Base-by-base conservation (phyloP, 306 rosid genomes). In the Abrus pulchellus region DNA sequence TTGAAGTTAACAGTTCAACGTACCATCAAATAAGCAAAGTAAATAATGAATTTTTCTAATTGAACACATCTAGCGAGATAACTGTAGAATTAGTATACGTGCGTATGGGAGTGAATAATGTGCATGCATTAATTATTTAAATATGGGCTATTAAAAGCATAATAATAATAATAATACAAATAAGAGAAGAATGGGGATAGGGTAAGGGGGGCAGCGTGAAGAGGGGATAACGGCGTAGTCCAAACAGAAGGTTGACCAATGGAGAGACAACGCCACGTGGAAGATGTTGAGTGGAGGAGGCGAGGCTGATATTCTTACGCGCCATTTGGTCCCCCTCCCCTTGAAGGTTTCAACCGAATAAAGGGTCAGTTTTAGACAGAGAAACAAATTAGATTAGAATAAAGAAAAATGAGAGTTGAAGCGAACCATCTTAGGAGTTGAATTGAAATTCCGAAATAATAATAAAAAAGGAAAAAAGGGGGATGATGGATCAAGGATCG, bases 321-420 rank as follows among this genome's bases (percentile, higher is more conserved):
- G 82, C 82, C 86, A 74, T 67, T 50, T 66, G 50, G 79, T 82
- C 69, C 70, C 83, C 65, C n/a, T n/a, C 32, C 56, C 72, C 78
- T 86, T 89, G 97, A 91, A 91, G 90, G 76, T 75, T 89, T 91
- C 96, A 90, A 90, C 92, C 5, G 68, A 57, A 59, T 59, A 71
- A 32, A 33, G 56, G 62, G 76, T 77, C 56, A 57, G 57, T 47
- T 72, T 36, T 43, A 68, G 52, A 45, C 6, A 8, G 9, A 74
- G 60, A 8, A 5, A 1, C n/a, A 45, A 69, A 38, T 20, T 1
- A 5, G 8, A 6, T 20, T 30, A 5, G 41, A 4, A 62, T 7
- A 41, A 50, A 74, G 8, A 33, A 38, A 63, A 62, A 30, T 50
- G 44, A 27, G 8, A 49, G 33, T 27, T 29, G 4, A 84, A 68